Conservation (phyloP, 2,329 filamentous ascomycete genomes). For the Trichophyton schoenleinii region DNA sequence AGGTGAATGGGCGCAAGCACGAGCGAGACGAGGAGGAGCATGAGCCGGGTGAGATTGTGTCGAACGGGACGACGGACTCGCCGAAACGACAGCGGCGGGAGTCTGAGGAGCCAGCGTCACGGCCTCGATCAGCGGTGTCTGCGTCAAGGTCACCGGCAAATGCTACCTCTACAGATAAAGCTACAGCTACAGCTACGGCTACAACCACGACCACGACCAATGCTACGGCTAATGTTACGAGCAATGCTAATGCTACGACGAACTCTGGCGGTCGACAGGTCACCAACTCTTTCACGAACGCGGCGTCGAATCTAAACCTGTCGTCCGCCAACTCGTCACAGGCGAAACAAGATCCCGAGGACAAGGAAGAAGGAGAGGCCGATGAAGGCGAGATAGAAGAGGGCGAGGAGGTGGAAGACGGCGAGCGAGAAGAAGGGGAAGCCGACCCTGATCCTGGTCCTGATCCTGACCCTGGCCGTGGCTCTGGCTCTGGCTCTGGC, state of each 20-base stretch:
- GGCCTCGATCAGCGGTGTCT: neutral
- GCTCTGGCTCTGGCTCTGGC: neutral
- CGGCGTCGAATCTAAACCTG: constrained; percentile 5
- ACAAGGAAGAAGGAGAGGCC: no score
- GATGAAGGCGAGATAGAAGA: neutral
- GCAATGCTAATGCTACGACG: no score
- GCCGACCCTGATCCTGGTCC: neutral
- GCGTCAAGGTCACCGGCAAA: neutral
- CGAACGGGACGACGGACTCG: constrained; percentile 15
- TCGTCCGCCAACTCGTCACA: neutral
- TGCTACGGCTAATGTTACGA: no score
- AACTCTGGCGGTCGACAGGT: neutral
- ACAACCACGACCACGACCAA: no score
- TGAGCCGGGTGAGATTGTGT: neutral
- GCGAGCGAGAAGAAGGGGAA: neutral
- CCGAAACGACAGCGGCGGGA: constrained; percentile 26
- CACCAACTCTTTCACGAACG: constrained; percentile 4
- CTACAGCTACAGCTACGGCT: neutral
- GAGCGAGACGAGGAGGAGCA: constrained; percentile 9
- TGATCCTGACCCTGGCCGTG: neutral
- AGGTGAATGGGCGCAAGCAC: constrained; percentile 13
- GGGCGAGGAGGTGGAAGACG: neutral
- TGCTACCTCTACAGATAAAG: no score
- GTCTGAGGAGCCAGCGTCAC: neutral
- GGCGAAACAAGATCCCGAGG: no score